These are phyloP conservation scores for Candida anglica DNA, from an alignment of 805 yeast species.

Conservation along the genomic window DNA sequence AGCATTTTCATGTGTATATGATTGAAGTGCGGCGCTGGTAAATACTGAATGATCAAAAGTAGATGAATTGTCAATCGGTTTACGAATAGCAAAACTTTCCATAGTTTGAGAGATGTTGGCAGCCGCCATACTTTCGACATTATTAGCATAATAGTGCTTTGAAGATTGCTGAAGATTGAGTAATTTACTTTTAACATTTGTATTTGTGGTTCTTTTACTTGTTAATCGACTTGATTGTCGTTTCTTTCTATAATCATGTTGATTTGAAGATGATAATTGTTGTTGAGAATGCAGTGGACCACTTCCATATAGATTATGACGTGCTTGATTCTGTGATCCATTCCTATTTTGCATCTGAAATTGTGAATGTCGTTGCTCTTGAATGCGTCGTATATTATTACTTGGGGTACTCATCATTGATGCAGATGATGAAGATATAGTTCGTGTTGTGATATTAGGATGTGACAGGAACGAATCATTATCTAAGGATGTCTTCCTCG, in stretches of 20 bases:
- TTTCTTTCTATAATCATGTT: no score
- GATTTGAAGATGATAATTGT: no score
- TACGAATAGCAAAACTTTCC: conserved; percentile 1
- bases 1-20: not conserved
- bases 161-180: conserved; percentile 37
- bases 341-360: conserved; percentile 2
- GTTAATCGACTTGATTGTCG: no score
- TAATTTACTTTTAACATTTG: conserved; percentile 28
- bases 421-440: conserved; percentile 31
- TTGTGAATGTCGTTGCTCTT: conserved; percentile 16
- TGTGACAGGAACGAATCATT: conserved; percentile 2
- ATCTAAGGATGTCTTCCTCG: not conserved
- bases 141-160: conserved; percentile 12
- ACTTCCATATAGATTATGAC: no score
- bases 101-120: conserved; percentile 3
- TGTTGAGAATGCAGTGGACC: no score
- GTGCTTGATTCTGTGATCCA: not conserved
- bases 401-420: conserved; percentile 41
- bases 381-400: conserved; percentile 33
- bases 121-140: not conserved
- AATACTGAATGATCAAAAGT: conserved; percentile 1
- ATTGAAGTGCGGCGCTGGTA: not conserved
- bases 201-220: conserved; percentile 1
- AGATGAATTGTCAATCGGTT: not conserved
- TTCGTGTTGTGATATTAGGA: conserved; percentile 19